A percentile compares a stretch with the other conserved stretches of the same genome.
Conservation (phyloP, 2,329 filamentous ascomycete genomes). For the Diaporthe citrichinensis region DNA sequence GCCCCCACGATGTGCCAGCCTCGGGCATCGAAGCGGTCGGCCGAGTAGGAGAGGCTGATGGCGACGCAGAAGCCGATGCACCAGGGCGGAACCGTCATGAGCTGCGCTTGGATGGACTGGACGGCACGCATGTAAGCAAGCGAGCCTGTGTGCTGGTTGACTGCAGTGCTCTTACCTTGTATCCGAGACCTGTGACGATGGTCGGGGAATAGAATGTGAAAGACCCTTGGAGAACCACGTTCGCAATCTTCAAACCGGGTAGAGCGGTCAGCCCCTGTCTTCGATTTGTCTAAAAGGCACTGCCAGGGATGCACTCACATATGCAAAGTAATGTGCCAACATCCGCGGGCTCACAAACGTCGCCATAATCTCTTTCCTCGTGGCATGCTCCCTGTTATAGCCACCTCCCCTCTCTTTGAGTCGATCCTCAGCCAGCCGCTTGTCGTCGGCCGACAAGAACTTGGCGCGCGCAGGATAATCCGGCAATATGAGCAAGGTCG, state of each 20-base stretch:
- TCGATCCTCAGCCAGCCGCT: conserved; percentile 45
- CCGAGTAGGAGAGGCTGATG: conserved; percentile 46
- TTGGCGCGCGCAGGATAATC: conserved; percentile 46
- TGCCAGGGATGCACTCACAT: background rate
- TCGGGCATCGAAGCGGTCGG: conserved; percentile 45
- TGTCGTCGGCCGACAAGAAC: conserved; percentile 45
- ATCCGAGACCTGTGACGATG: conserved; percentile 61
- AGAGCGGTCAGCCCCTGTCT: conserved; percentile 46
- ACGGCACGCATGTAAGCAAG: background rate
- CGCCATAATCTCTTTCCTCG: conserved; percentile 52
- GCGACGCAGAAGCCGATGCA: conserved; percentile 47
- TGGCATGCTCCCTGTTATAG: conserved; percentile 53
- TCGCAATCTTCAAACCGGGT: conserved; percentile 44
- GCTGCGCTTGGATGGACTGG: conserved; percentile 47
- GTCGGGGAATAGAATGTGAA: conserved; percentile 68
- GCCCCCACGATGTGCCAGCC: conserved; percentile 47
- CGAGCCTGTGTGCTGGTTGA: fast-evolving
- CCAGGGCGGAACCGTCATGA: conserved; percentile 49
- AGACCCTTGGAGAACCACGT: conserved; percentile 47
- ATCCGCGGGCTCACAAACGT: conserved; percentile 55
- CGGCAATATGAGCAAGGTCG: conserved; percentile 43
- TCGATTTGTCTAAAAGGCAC: fast-evolving
- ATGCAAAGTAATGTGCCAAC: conserved; percentile 52
- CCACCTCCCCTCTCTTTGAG: conserved; percentile 51
- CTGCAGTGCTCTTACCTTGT: conserved; percentile 25